Conservation (phyloP, 2,329 filamentous ascomycete species). For the Talaromyces sp. region DNA sequence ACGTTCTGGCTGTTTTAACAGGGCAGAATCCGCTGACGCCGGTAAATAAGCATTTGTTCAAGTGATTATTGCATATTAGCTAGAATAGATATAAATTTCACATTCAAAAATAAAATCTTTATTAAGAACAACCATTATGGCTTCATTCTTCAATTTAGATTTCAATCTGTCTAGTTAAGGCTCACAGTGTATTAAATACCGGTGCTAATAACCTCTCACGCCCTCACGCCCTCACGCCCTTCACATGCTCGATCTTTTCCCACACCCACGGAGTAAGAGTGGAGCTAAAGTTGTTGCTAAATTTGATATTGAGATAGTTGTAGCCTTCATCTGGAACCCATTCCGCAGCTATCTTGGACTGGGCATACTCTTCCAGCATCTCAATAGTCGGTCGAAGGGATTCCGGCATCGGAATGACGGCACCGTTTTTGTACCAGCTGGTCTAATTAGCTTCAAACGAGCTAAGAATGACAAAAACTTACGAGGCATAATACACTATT, state of each 20-base stretch:
- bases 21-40: slow-evolving; percentile 7
- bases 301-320: slow-evolving; percentile 1
- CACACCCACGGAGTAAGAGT: slow-evolving; percentile 4
- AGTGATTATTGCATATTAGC: background rate
- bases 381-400: background rate
- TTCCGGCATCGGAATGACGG: background rate
- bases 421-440: slow-evolving; percentile 1
- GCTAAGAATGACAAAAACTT: background rate
- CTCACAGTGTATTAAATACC: background rate
- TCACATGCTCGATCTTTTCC: slow-evolving; percentile 1
- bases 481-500: slow-evolving; percentile 17
- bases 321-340: background rate
- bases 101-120: background rate
- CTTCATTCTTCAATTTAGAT: no score
- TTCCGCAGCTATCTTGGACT: background rate
- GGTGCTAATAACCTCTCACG: background rate
- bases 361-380: background rate
- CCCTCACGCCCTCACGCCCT: slow-evolving; percentile 1
- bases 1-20: slow-evolving; percentile 23
- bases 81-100: background rate
- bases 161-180: background rate
- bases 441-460: background rate
- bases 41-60: slow-evolving; percentile 10
- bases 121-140: background rate
- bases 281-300: slow-evolving; percentile 6